Evolutionary conservation across 2,329 filamentous ascomycete species (phyloP).

Genomic region (Phaeosphaeriaceae sp.): DNA sequence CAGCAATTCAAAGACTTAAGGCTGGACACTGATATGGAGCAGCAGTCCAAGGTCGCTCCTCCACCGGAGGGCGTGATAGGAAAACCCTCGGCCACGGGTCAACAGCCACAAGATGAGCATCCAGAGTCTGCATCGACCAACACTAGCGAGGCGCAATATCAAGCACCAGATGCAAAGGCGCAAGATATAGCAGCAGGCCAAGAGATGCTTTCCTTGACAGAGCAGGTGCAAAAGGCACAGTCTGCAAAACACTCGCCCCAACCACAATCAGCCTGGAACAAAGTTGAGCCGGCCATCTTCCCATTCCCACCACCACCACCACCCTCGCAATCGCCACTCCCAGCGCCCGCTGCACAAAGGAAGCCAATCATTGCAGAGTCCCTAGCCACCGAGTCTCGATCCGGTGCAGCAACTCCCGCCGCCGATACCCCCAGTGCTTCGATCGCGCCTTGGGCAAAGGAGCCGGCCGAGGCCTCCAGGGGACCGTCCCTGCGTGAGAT

Average conservation of each 20-base stretch:
- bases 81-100: conserved; percentile 31
- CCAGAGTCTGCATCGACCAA: conserved; percentile 19
- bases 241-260: conserved; percentile 65
- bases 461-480: conserved; percentile 73
- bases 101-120: conserved; percentile 31
- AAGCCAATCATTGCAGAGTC: conserved; percentile 84
- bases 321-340: conserved; percentile 79
- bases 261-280: conserved; percentile 64
- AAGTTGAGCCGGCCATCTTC: conserved; percentile 75
- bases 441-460: conserved; percentile 93
- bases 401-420: conserved; percentile 78
- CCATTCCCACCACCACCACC: conserved; percentile 77
- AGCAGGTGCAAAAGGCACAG: conserved; percentile 81
- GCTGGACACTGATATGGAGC: conserved; percentile 70
- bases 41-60: conserved; percentile 31
- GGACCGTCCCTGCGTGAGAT: conserved; percentile 96
- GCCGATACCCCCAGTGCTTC: conserved; percentile 71
- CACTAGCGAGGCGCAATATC: background rate
- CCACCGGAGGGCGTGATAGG: conserved; percentile 48
- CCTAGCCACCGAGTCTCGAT: conserved; percentile 69
- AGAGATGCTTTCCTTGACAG: conserved; percentile 73
- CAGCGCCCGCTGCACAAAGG: conserved; percentile 87
- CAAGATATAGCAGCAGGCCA: conserved; percentile 38
- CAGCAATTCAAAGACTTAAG: conserved; percentile 83
- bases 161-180: conserved; percentile 20